Evolutionary conservation across 2,329 filamentous ascomycete genomes (phyloP).

Genomic region (Cryoendolithus antarcticus): DNA sequence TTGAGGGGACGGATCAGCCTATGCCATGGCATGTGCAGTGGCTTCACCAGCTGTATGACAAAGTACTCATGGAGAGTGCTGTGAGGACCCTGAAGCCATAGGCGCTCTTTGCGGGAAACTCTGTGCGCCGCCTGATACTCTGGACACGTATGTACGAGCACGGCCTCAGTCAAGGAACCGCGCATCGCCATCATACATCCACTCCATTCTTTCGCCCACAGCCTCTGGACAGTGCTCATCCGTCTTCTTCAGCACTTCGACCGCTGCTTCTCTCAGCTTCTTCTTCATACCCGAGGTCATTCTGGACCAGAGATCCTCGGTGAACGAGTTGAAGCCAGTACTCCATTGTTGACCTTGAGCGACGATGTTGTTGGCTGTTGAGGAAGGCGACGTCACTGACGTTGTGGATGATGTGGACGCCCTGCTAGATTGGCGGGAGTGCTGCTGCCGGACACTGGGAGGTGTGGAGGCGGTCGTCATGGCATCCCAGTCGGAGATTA

Average conservation of each 20-base stretch:
- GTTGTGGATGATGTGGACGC: neutral
- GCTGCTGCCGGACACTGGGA: conserved; percentile 1
- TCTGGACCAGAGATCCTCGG: conserved; percentile 10
- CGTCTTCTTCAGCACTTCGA: conserved; percentile 17
- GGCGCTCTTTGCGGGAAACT: too few species aligned
- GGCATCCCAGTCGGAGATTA: conserved; percentile 14
- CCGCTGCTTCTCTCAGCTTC: conserved; percentile 16
- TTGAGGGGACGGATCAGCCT: conserved; percentile 28
- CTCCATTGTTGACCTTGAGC: conserved; percentile 3
- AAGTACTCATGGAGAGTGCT: conserved; percentile 44
- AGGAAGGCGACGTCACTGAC: neutral
- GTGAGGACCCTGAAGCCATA: conserved; percentile 26
- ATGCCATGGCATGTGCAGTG: conserved; percentile 38
- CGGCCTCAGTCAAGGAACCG: conserved; percentile 17
- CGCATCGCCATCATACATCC: conserved; percentile 18
- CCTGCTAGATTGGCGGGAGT: neutral
- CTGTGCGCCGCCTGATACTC: too few species aligned
- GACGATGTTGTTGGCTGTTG: neutral
- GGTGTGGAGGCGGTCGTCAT: conserved; percentile 1
- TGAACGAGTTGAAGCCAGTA: conserved; percentile 10
- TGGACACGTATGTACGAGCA: neutral
- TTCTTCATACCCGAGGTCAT: conserved; percentile 13
- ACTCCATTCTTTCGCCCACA: conserved; percentile 7
- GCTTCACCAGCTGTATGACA: conserved; percentile 44
- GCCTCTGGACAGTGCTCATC: conserved; percentile 7